Evolutionary conservation across 2,329 filamentous ascomycete species (phyloP).

Genomic region (Neofusicoccum laricinum): DNA sequence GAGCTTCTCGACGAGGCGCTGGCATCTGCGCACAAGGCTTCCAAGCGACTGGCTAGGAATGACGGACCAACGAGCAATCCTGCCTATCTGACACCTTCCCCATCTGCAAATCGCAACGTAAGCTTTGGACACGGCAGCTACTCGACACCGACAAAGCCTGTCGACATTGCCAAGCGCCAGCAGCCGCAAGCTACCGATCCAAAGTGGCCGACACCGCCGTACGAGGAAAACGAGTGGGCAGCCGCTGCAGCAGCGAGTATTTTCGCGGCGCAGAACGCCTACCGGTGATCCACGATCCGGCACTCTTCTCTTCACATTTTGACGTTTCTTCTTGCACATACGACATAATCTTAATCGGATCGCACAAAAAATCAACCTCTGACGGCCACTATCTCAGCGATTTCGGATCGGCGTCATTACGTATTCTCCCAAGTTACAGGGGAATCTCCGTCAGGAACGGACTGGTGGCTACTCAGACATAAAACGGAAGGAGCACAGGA

Average conservation of each 20-base stretch:
- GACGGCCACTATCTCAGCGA: slow-evolving; percentile 13
- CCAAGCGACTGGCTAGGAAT: slow-evolving; percentile 64
- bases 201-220: slow-evolving; percentile 94
- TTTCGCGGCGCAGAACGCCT: slow-evolving; percentile 35
- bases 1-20: slow-evolving; percentile 90
- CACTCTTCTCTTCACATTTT: slow-evolving; percentile 2
- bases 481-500: slow-evolving; percentile 14
- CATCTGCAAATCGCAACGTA: slow-evolving; percentile 80
- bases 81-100: slow-evolving; percentile 68
- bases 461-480: slow-evolving; percentile 6
- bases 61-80: slow-evolving; percentile 16
- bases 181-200: slow-evolving; percentile 44
- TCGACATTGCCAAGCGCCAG: slow-evolving; percentile 63
- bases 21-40: slow-evolving; percentile 70
- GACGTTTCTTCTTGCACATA: slow-evolving; percentile 14
- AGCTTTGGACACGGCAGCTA: slow-evolving; percentile 67
- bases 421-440: background rate
- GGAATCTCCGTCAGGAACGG: slow-evolving; percentile 16
- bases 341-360: slow-evolving; percentile 17
- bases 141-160: slow-evolving; percentile 64
- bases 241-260: slow-evolving; percentile 75
- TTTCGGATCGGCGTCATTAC: slow-evolving; percentile 14
- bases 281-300: slow-evolving; percentile 22
- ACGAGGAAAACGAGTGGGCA: slow-evolving; percentile 91
- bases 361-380: slow-evolving; percentile 2